These are phyloP conservation scores for Myriangium duriaei DNA, from an alignment of 2,329 filamentous ascomycete genomes.

Conservation along the genomic window DNA sequence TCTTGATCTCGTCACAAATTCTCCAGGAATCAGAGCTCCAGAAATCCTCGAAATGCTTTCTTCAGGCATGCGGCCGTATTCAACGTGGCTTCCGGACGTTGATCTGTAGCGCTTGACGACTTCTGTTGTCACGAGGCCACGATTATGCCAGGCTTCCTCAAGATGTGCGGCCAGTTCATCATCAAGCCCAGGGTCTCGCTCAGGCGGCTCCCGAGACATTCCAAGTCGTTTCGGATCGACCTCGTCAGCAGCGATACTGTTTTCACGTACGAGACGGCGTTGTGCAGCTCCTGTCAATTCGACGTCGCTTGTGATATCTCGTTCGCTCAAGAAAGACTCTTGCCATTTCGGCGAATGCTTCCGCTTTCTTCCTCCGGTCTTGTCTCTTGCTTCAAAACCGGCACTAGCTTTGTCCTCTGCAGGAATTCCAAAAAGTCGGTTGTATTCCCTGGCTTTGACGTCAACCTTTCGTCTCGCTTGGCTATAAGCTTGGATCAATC, in stretches of 20 bases:
- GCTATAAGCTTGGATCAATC: not conserved
- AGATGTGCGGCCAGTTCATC: not conserved
- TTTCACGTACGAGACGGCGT: not conserved
- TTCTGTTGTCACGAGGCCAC: not conserved
- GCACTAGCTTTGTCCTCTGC: constrained; percentile 2
- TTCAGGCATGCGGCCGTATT: not conserved
- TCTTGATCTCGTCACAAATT: too few relatives aligned
- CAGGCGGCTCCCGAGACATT: too few relatives aligned
- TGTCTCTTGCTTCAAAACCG: not conserved
- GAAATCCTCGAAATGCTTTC: too few relatives aligned
- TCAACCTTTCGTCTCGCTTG: not conserved
- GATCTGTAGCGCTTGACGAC: not conserved
- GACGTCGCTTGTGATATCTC: not conserved
- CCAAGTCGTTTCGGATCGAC: too few relatives aligned
- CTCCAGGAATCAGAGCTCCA: too few relatives aligned
- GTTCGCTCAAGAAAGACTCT: not conserved
- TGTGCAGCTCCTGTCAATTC: not conserved
- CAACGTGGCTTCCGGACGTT: not conserved
- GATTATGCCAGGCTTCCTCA: not conserved
- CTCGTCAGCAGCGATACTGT: not conserved
- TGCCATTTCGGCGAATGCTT: not conserved
- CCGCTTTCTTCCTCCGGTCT: not conserved
- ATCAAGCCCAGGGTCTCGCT: too few relatives aligned
- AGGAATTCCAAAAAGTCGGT: constrained; percentile 4
- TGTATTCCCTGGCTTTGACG: not conserved